Base-by-base conservation (phyloP, 2,329 filamentous ascomycete species). In the Cladophialophora chaetospira region DNA sequence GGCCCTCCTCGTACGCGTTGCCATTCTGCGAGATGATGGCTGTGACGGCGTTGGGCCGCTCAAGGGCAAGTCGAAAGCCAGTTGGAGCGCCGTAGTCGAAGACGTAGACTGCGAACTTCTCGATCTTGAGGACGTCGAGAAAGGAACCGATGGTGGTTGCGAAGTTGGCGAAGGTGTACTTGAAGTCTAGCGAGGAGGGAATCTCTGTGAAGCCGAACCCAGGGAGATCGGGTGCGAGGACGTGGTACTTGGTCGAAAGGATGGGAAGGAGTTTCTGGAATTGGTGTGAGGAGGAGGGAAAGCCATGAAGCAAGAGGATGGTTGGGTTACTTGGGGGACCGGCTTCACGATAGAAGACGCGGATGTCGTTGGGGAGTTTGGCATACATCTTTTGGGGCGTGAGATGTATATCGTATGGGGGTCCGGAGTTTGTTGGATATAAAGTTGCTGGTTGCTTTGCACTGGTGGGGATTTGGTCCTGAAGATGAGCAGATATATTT, bases 51-150 rank as follows among this genome's bases (percentile, higher is more conserved):
- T 76, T 67, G 0, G 80, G 78, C 2, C 77, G 71, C 40, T 75
- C 61, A 2, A 84, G 72, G 0, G 82, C 82, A 1, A 85, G 71
- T 2, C 81, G 76, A 21, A 84, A 70, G 1, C 77, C 82, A 0
- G 75, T 74, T 0, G 84, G 82, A 0, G 82, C 81, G 48, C 83
- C 83, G 66, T 86, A 86, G 72, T 86, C 83, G 66, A 86, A 86
- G 60, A 86, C 77, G 68, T 85, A 87, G 25, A 83, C 68, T 11
- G 78, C 76, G 69, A 79, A 84, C 28, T 73, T 75, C 15, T 53
- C 33, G 31, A 85, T 71, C 2, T 70, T 57, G 6, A 85, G 69
- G 0, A 72, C 71, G 31, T 77, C 72, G 10, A 83, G 67, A 63
- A 84, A 84, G 5, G 73, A 73, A 8, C 70, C 71, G 31, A 82